Conservation (phyloP, 352 stramenopile genomes). For the Hyaloperonospora brassicae region DNA sequence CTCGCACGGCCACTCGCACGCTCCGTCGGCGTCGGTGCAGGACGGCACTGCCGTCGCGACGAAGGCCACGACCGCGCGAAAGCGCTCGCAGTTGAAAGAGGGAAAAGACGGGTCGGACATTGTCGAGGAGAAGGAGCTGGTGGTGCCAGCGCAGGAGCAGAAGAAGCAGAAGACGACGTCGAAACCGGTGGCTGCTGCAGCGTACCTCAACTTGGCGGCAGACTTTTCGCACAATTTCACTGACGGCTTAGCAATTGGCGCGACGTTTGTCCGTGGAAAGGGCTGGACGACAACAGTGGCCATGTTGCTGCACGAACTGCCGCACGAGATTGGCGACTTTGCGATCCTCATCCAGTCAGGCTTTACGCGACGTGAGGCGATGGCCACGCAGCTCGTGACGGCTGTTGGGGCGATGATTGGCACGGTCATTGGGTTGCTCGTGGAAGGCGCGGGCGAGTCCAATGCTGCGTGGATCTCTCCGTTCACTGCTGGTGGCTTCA, state of each 20-base stretch:
- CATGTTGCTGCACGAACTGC: conserved; percentile 87
- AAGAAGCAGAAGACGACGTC: no score
- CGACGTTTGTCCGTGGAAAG: conserved; percentile 75
- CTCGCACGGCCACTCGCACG: conserved; percentile 28
- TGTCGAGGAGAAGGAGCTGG: conserved; percentile 12
- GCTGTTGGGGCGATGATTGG: conserved; percentile 87
- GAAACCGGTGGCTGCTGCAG: conserved; percentile 70
- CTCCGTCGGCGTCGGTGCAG: conserved; percentile 22
- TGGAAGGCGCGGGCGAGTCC: conserved; percentile 60
- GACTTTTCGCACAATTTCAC: conserved; percentile 92
- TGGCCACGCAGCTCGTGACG: conserved; percentile 88
- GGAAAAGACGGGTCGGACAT: conserved; percentile 24
- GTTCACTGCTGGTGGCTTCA: conserved; percentile 86
- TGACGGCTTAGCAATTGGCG: conserved; percentile 89
- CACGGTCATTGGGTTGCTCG: conserved; percentile 75
- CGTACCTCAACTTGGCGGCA: conserved; percentile 86
- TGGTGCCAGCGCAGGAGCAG: conserved; percentile 12
- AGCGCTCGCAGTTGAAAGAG: conserved; percentile 28
- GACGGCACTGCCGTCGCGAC: conserved; percentile 9
- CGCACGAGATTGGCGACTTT: conserved; percentile 90
- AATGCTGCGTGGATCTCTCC: conserved; percentile 73
- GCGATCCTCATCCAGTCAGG: conserved; percentile 88
- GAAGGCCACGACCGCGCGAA: conserved; percentile 27
- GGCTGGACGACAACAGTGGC: conserved; percentile 81
- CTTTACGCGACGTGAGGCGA: conserved; percentile 84